Base-by-base conservation (phyloP, 176 grass and related monocot species). In the Oryza australiensis region DNA sequence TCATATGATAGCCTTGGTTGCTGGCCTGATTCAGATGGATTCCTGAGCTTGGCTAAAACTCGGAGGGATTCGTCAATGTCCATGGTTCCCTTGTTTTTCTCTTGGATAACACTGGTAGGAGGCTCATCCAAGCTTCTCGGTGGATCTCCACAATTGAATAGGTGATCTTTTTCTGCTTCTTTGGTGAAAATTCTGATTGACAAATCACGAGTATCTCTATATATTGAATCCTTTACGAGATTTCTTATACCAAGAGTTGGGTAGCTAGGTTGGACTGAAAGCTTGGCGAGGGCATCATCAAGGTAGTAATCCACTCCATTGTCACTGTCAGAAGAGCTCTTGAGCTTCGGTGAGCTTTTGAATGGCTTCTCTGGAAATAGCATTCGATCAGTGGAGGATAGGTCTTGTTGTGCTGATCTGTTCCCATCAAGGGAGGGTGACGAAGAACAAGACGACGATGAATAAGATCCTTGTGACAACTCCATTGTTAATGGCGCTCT, bases 381-480 rank as follows among this genome's bases (percentile, higher is more conserved):
- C 69, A 87, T 95, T 68, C 82, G 87, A 66, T 94, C 91, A 12
- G 80, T 84, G 12, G 91, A 93, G 5, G 85, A 82, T 65, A 89
- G 74, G 83, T 99, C 93, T 55, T 94, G 91, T 71, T 94, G 93
- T 82, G 83, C 81, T 55, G 97, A 94, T 49, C 67, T 93, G 72
- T 92, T 95, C 26, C 92, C 92, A 67, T 99, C 97, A 48, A 96
- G 79, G 71, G 93, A 96, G 63, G 97, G 94, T 65, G 90, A 96
- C 5, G 97, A 94, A 0, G 97, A 99, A 60, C 87, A 88, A 26
- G 93, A 91, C 40, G 97, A 99, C 23, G 93, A 99, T 5, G 91
- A 93, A 81, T 76, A 85, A 37, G 90, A 99, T 41, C 87, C 87
- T 48, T 87, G 87, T 12, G 84, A 91, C 15, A 83, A 81, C 48